Base-by-base conservation (phyloP, 1,284 basidiomycete genomes). In the Cryptococcus jaspeensis region DNA sequence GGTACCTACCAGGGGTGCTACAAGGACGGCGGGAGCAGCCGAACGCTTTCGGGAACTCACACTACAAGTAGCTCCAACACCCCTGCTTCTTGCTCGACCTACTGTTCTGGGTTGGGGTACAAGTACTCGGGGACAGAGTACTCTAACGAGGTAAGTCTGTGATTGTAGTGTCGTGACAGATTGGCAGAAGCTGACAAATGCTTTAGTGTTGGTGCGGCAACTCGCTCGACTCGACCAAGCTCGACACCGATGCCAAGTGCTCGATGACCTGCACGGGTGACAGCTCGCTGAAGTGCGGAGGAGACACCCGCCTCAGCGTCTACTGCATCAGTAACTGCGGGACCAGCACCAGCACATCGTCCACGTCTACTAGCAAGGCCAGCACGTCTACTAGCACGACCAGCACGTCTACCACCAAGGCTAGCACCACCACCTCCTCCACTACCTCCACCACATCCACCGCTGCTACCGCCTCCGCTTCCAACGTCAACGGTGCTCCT, bases 1-100 rank as follows among this genome's bases (percentile, higher is more conserved):
- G 28, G 20, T n/a, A 49, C 42, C 44, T 52, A 50, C 15, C 54
- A 72, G 28, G 75, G 73, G 5, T 75, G 75, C 54, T 67, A 63
- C 35, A 37, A 53, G 38, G 71, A 74, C 52, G 43, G 42, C 15
- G 32, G 28, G 2, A 46, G 39, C 3, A 12, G 44, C 8, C 62
- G 64, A 3, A 35, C 67, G 6, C 55, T 73, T 42, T 38, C 48
- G 28, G 63, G 61, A 5, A 32, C 47, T 9, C 39, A 59, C 11
- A 35, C 42, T 6, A 42, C 61, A 32, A 41, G 41, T 20, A 37
- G 41, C 25, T 43, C 41, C 36, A 61, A 65, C 42, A 67, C 64
- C 15, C 55, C 57, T 12, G 43, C 43, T 4, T 36, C 23, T 9
- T 72, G 70, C 55, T 40, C 53, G 5, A 35, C 51, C 7, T 56